Evolutionary conservation across 352 stramenopile genomes (phyloP), one percentile per base, ranked within the genome.

Genomic region (Phytophthora sp.): DNA sequence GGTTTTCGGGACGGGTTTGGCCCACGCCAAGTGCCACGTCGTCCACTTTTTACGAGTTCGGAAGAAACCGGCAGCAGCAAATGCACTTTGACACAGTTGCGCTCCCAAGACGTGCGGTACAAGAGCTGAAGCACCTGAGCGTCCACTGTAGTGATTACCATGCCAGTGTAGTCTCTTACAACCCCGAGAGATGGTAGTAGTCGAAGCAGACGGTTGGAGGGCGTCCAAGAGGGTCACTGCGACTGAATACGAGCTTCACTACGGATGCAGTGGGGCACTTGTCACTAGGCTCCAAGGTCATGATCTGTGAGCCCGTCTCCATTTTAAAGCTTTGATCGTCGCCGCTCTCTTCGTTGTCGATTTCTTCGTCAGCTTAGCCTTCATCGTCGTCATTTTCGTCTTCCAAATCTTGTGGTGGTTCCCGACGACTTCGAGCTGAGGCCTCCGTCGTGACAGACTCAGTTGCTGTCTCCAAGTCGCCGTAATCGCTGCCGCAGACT

Each of bases 71-170:
- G 90, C 90, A 7, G 77, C 74, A 8, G 78, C 80, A 47, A 98
- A 96, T 0, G 90, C 86, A 47, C 97, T 95, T 97, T 97, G n/a
- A 98, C 86, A 60, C 89, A 97, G 66, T 97, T 97, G 27, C 91
- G 85, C 55, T 97, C 91, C 91, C 91, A 98, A 35, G 95, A 89
- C 3, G 85, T 92, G 56, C 91, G 91, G 73, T 91, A 97, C 26
- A 86, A 77, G 11, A 91, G 59, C 31, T 60, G 60, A 2, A 80
- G 68, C 15, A 86, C 59, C 29, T 66, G 66, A 7, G 74, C 46
- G 5, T 78, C 75, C 6, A 96, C 75, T 1, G 59, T 49, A 3
- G 88, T 66, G 18, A 88, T 51, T 0, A 70, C 46, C 15, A 50
- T 51, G 26, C 69, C 29, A 7, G 53, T 36, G 54, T 91, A 77